Conservation (phyloP, 192 early-diverging fungal genomes). For the Thamnidium elegans region DNA sequence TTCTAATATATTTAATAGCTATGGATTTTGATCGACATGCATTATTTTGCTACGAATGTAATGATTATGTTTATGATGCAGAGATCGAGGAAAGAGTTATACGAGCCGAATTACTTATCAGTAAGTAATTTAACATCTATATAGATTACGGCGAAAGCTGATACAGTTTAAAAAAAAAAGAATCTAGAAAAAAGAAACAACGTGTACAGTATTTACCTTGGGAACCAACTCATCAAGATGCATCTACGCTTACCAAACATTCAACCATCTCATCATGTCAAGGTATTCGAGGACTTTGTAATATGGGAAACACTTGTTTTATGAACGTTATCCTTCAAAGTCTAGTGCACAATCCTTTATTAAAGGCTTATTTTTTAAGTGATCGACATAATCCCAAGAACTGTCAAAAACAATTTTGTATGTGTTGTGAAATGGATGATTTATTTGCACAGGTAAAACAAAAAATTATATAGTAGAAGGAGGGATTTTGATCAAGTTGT, state of each 20-base stretch:
- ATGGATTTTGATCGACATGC: conserved; percentile 69
- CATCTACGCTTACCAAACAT: conserved; percentile 43
- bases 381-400: conserved; percentile 74
- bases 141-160: background rate
- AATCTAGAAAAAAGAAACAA: conserved; percentile 50
- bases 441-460: conserved; percentile 66
- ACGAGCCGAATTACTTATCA: conserved; percentile 19
- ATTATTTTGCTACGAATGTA: conserved; percentile 74
- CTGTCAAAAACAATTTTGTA: conserved; percentile 70
- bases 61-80: conserved; percentile 82
- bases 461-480: background rate
- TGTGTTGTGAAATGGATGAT: conserved; percentile 92
- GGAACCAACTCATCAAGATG: conserved; percentile 58
- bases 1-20: conserved; percentile 42
- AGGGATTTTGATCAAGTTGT: background rate
- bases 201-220: conserved; percentile 45
- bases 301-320: conserved; percentile 95
- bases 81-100: conserved; percentile 56
- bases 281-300: conserved; percentile 77
- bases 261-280: conserved; percentile 49
- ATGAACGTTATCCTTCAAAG: conserved; percentile 93
- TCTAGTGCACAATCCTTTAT: conserved; percentile 87
- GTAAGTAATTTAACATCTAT: background rate
- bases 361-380: conserved; percentile 88
- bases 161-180: conserved; percentile 27